Conservation (phyloP, 2,329 filamentous ascomycete genomes). For the Arachnomyces sp. region DNA sequence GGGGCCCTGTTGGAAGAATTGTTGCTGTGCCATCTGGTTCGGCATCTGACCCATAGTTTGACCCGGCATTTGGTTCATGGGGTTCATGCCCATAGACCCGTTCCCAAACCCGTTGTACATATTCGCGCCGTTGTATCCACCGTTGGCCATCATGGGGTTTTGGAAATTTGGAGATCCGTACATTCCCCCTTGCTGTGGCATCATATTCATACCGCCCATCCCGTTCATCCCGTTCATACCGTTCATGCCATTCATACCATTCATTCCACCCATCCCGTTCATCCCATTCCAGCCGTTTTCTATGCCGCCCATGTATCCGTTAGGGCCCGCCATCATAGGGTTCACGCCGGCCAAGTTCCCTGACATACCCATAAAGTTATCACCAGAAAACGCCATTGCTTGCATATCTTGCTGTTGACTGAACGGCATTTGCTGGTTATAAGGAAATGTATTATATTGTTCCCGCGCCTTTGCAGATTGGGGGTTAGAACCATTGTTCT, state of each 20-base stretch:
- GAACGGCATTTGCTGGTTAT: conserved; percentile 30
- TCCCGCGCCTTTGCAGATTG: conserved; percentile 14
- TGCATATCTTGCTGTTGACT: conserved; percentile 22
- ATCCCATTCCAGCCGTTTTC: conserved; percentile 37
- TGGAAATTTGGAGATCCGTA: conserved; percentile 23
- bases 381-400: conserved; percentile 26
- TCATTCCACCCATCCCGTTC: conserved; percentile 32
- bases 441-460: conserved; percentile 16
- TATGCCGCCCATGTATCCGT: conserved; percentile 25
- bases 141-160: conserved; percentile 23
- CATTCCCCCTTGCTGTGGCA: conserved; percentile 26
- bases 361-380: conserved; percentile 26
- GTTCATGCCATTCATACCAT: conserved; percentile 16
- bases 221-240: conserved; percentile 3
- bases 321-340: conserved; percentile 30
- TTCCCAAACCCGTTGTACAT: conserved; percentile 28
- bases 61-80: conserved; percentile 24
- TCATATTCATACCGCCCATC: conserved; percentile 16
- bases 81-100: conserved; percentile 29
- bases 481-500: conserved; percentile 6
- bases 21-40: conserved; percentile 22
- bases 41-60: conserved; percentile 25
- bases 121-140: conserved; percentile 24
- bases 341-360: conserved; percentile 30
- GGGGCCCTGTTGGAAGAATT: conserved; percentile 23